phyloP scores from a whole-genome alignment of 73 alveolate genomes.

The Effrenium voratum region DNA sequence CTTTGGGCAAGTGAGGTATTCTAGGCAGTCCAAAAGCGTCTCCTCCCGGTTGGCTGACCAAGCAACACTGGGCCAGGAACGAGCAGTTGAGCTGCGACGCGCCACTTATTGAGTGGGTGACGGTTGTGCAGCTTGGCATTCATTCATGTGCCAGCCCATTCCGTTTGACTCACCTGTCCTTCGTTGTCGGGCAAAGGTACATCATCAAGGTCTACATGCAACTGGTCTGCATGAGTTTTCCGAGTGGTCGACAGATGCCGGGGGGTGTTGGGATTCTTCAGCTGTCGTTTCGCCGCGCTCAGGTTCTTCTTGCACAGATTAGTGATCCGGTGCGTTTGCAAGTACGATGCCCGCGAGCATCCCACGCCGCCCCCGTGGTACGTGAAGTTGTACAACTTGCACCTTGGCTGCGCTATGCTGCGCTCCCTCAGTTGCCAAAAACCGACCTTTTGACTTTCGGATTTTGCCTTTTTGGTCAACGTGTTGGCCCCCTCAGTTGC shows the following conservation, averaged over 20 bases:
- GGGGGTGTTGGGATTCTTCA: not conserved
- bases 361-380: slow-evolving; percentile 82
- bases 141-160: not conserved
- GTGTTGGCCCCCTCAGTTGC: no score
- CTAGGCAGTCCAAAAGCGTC: no score
- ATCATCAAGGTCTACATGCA: slow-evolving; percentile 75
- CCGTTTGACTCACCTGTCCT: not conserved
- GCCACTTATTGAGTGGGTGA: slow-evolving; percentile 87
- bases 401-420: slow-evolving; percentile 38
- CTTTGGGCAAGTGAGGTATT: not conserved
- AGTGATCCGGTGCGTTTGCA: slow-evolving; percentile 85
- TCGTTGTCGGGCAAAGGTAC: not conserved
- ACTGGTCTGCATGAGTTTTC: not conserved
- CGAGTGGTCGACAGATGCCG: not conserved
- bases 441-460: no score
- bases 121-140: slow-evolving; percentile 49
- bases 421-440: no score
- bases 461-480: no score
- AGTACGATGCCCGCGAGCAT: slow-evolving; percentile 47
- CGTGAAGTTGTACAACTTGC: slow-evolving; percentile 87
- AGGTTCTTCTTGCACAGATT: slow-evolving; percentile 86
- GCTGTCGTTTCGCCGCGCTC: not conserved
- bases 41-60: no score
- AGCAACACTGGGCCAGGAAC: slow-evolving; percentile 37
- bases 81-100: slow-evolving; percentile 51